Evolutionary conservation across 164 flowering plant genomes (phyloP).

Genomic region (Vitis cinerea): DNA sequence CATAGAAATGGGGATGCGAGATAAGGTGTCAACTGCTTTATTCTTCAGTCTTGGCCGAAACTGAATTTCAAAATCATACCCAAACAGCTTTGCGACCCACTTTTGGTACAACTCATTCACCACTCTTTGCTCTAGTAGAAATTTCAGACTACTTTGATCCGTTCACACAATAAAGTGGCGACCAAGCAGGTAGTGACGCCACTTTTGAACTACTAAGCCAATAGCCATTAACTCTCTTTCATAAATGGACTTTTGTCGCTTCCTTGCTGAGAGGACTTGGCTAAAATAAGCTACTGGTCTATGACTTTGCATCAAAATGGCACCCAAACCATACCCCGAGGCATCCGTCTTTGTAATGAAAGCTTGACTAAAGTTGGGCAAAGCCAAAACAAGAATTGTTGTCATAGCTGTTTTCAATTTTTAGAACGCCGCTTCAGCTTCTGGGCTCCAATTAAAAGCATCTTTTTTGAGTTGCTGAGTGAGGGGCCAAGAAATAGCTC

Average conservation of each 20-base stretch:
- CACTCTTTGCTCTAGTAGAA: too few species aligned
- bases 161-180: too few species aligned
- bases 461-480: constrained; percentile 2
- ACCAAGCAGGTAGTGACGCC: too few species aligned
- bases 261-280: neutral
- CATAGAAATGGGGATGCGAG: too few species aligned
- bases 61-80: too few species aligned
- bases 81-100: too few species aligned
- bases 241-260: neutral
- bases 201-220: neutral
- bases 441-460: neutral
- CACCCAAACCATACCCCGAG: constrained; percentile 5
- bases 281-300: constrained; percentile 2
- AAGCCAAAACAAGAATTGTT: neutral
- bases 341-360: constrained; percentile 7
- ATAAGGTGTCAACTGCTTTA: too few species aligned
- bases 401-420: constrained; percentile 1
- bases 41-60: too few species aligned
- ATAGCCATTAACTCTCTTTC: neutral
- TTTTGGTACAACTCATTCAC: too few species aligned
- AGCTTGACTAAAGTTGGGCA: neutral
- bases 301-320: neutral
- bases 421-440: neutral
- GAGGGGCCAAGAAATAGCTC: neutral
- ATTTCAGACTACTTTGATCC: too few species aligned